Evolutionary conservation across 768 basidiomycete genomes (phyloP).

Genomic region (Lentinula guzmanii): DNA sequence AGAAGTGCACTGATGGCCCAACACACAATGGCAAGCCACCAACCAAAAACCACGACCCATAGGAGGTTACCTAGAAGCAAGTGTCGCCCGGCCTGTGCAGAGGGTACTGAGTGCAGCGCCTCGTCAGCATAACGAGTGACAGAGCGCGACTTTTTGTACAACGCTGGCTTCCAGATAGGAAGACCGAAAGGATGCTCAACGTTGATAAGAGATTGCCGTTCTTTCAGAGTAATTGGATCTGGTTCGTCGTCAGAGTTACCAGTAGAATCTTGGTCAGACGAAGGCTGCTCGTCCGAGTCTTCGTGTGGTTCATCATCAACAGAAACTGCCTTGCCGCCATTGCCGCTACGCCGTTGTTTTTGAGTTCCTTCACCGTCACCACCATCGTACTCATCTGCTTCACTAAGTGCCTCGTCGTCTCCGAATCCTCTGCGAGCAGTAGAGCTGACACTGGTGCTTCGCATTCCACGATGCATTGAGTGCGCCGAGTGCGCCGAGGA

Average conservation of each 20-base stretch:
- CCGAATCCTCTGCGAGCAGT: constrained; percentile 34
- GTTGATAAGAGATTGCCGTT: constrained; percentile 97
- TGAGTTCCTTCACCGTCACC: constrained; percentile 39
- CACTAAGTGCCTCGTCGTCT: constrained; percentile 45
- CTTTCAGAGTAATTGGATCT: constrained; percentile 88
- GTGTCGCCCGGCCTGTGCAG: constrained; percentile 89
- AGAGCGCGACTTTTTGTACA: constrained; percentile 96
- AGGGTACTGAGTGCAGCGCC: constrained; percentile 88
- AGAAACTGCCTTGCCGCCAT: constrained; percentile 36
- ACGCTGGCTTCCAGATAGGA: constrained; percentile 98
- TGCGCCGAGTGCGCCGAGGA: constrained; percentile 40
- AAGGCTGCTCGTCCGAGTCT: constrained; percentile 26
- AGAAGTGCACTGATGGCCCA: constrained; percentile 63
- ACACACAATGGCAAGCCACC: constrained; percentile 83
- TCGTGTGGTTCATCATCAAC: constrained; percentile 24
- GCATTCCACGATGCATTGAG: constrained; percentile 39
- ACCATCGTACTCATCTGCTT: constrained; percentile 45
- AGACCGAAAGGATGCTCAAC: constrained; percentile 99
- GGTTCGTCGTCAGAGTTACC: constrained; percentile 41
- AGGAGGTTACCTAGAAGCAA: constrained; percentile 91
- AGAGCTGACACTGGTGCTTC: constrained; percentile 62
- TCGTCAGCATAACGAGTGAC: constrained; percentile 96
- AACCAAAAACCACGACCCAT: constrained; percentile 87
- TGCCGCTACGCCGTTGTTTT: constrained; percentile 19
- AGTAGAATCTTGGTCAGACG: constrained; percentile 32